Percentiles rank a stretch among this genome's conserved stretches.
These are phyloP conservation scores for Fraxinus angustifolia DNA, from an alignment of 305 asterid genomes.

Conservation along the genomic window DNA sequence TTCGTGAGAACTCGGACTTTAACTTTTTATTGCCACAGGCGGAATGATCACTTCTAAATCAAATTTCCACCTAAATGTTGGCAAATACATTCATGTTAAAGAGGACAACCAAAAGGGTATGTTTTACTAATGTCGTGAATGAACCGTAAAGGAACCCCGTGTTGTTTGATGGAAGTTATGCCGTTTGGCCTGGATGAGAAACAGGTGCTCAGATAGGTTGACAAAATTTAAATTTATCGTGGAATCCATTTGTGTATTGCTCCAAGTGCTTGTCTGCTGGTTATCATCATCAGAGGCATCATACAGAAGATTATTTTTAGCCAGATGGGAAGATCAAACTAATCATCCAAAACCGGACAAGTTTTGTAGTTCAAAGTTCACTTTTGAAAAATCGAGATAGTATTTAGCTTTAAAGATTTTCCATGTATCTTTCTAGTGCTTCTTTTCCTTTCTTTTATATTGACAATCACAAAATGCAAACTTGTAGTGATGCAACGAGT, in stretches of 20 bases:
- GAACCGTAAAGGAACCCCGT: not conserved
- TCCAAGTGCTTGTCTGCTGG: not conserved
- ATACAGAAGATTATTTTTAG: not conserved
- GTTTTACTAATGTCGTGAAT: conserved; percentile 18
- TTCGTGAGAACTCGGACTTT: conserved; percentile 94
- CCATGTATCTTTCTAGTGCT: not conserved
- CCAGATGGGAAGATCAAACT: conserved; percentile 13
- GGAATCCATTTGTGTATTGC: not conserved
- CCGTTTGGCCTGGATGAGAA: conserved; percentile 1
- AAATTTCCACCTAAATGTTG: conserved; percentile 12
- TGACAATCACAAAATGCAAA: not conserved
- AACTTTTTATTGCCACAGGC: conserved; percentile 82
- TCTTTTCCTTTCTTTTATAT: not conserved
- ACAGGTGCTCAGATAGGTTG: conserved; percentile 10
- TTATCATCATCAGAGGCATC: conserved; percentile 14
- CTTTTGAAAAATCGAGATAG: not conserved
- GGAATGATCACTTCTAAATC: conserved; percentile 33
- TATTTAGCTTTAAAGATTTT: conserved; percentile 9
- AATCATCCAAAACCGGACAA: conserved; percentile 1
- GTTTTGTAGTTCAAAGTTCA: conserved; percentile 3
- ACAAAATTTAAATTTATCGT: not conserved
- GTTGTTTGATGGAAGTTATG: not conserved
- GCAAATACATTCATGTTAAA: conserved; percentile 15
- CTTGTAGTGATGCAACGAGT: not conserved
- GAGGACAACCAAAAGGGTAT: conserved; percentile 14